Percentiles rank a stretch among this genome's conserved stretches.
phyloP scores from a whole-genome alignment of 805 yeast species.

The Candida incommunis region DNA sequence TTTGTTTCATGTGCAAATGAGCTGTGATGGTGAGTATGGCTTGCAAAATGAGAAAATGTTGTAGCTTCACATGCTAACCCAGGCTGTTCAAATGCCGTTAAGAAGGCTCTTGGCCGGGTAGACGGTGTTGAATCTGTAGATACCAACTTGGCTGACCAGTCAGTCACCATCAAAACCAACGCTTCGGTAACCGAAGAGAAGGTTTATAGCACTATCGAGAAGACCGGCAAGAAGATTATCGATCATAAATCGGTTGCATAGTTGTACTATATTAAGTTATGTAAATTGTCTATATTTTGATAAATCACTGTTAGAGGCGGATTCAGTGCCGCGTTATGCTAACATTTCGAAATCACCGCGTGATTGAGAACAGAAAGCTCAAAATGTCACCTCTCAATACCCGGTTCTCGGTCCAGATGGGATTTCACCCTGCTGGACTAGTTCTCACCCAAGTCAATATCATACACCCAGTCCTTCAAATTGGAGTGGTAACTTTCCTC shows the following conservation, averaged over 20 bases:
- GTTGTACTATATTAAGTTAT: not conserved
- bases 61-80: not conserved
- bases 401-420: not conserved
- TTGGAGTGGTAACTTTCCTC: conserved; percentile 44
- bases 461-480: conserved; percentile 45
- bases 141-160: conserved; percentile 66
- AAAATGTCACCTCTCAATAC: not conserved
- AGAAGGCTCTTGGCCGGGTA: conserved; percentile 53
- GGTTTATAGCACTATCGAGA: conserved; percentile 66
- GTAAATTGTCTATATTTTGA: not conserved
- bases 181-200: conserved; percentile 50
- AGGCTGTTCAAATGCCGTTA: conserved; percentile 80
- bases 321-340: not conserved
- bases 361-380: not conserved
- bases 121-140: conserved; percentile 64
- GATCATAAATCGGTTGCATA: conserved; percentile 43
- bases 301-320: not conserved
- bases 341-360: not conserved
- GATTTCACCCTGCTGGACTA: no score
- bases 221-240: conserved; percentile 79
- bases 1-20: conserved; percentile 17
- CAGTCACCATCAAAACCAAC: conserved; percentile 60
- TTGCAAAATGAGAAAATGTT: not conserved
- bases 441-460: conserved; percentile 32
- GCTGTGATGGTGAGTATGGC: conserved; percentile 9